A percentile compares a stretch with the other conserved stretches of the same genome.
phyloP scores from a whole-genome alignment of 2,329 filamentous ascomycete genomes.

The Escovopsis weberi region DNA sequence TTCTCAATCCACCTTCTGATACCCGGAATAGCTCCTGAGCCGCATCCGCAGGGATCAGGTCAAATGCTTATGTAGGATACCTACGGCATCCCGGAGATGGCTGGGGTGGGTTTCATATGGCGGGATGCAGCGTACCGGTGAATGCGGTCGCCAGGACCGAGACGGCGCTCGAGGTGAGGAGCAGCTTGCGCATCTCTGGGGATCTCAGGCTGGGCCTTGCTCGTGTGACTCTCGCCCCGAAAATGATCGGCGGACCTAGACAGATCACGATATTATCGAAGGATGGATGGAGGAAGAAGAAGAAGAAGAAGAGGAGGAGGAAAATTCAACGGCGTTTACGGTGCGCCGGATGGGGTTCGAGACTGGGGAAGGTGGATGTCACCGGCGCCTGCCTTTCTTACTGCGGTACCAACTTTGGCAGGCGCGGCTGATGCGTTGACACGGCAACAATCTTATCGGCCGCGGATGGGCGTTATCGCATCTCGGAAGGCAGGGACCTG shows the following conservation, averaged over 20 bases:
- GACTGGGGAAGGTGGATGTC: background rate
- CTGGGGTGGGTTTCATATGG: background rate
- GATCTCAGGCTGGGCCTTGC: conserved; percentile 11
- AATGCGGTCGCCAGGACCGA: conserved; percentile 49
- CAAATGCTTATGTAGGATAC: background rate
- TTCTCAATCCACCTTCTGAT: background rate
- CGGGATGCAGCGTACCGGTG: conserved; percentile 38
- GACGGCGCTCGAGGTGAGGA: conserved; percentile 57
- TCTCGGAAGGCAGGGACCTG: background rate
- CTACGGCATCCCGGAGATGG: background rate
- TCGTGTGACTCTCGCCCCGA: background rate
- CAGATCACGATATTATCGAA: background rate
- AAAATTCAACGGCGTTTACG: background rate
- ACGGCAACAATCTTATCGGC: conserved; percentile 31
- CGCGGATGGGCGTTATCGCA: conserved; percentile 7
- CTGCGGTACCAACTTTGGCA: background rate
- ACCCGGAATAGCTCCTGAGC: no score
- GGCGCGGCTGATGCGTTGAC: conserved; percentile 16
- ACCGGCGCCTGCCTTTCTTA: background rate
- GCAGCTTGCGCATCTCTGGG: conserved; percentile 25
- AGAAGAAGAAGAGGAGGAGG: background rate
- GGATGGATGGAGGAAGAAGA: background rate
- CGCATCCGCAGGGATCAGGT: no score
- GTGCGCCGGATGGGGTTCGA: no score
- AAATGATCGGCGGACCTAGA: no score